Percentiles rank a stretch among this genome's conserved stretches.
phyloP scores from a whole-genome alignment of 106 monocot genomes.

The Acorus gramineus region DNA sequence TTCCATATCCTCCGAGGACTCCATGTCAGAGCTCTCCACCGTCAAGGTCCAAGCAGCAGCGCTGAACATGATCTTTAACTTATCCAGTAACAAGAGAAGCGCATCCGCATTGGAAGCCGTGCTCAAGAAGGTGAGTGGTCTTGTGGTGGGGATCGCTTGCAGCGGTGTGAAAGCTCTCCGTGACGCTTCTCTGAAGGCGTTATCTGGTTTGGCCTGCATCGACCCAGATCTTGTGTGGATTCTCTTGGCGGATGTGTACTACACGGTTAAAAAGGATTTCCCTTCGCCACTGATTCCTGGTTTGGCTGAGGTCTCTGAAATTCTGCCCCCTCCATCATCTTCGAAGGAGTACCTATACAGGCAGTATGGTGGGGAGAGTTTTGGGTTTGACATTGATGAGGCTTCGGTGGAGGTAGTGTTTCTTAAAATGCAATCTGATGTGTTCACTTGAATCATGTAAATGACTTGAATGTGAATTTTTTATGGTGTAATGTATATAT shows the following conservation, averaged over 20 bases:
- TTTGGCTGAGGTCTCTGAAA: conserved; percentile 25
- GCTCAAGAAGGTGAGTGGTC: conserved; percentile 65
- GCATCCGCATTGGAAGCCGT: conserved; percentile 53
- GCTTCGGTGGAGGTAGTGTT: conserved; percentile 43
- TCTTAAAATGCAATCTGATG: conserved; percentile 32
- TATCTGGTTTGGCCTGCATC: conserved; percentile 56
- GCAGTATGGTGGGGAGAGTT: conserved; percentile 54
- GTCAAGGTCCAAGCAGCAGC: conserved; percentile 67
- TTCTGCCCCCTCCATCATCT: conserved; percentile 54
- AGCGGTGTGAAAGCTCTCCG: conserved; percentile 36
- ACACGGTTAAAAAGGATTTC: conserved; percentile 33
- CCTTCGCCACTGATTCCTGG: conserved; percentile 25
- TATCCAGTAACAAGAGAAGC: conserved; percentile 52
- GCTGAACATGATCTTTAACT: conserved; percentile 59
- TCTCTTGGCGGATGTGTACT: conserved; percentile 77
- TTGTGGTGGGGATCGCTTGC: conserved; percentile 81
- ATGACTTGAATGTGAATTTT: too few relatives aligned
- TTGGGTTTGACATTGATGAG: conserved; percentile 56
- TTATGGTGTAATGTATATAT: too few relatives aligned
- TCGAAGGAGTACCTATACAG: conserved; percentile 59
- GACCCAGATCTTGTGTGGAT: conserved; percentile 89
- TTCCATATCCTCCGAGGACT: conserved; percentile 26
- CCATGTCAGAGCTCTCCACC: conserved; percentile 65
- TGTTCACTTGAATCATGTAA: conserved; percentile 2
- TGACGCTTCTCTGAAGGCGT: conserved; percentile 58